A percentile compares a stretch with the other conserved stretches of the same genome.
These are phyloP conservation scores for Mycena kentingensis DNA, from an alignment of 768 basidiomycete species.

Conservation along the genomic window DNA sequence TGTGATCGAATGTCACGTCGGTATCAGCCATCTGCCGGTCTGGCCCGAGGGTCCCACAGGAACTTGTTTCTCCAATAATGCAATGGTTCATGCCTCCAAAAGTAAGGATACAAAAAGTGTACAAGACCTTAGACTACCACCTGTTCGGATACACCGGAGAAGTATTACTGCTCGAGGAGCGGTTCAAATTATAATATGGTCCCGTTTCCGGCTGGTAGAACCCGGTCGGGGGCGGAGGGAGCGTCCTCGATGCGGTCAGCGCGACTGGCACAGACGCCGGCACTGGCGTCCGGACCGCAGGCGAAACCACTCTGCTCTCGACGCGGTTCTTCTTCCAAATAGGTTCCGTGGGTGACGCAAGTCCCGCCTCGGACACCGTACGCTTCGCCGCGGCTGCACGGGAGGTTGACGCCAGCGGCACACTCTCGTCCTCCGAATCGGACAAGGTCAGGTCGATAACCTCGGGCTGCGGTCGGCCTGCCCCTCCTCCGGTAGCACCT, in stretches of 20 bases:
- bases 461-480: slow-evolving; percentile 34
- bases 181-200: slow-evolving; percentile 5
- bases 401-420: slow-evolving; percentile 35
- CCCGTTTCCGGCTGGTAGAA: no score
- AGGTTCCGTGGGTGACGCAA: slow-evolving; percentile 57
- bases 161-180: no score
- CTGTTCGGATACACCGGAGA: no score
- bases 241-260: slow-evolving; percentile 6
- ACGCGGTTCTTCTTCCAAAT: slow-evolving; percentile 71
- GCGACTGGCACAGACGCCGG: background rate
- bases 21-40: background rate
- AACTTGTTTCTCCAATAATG: no score
- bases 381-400: no score
- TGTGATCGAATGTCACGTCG: slow-evolving; percentile 48
- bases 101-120: no score
- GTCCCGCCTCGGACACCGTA: slow-evolving; percentile 56
- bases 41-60: no score
- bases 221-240: slow-evolving; percentile 3
- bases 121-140: background rate
- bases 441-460: slow-evolving; percentile 86
- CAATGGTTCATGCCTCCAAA: no score
- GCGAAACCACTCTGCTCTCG: slow-evolving; percentile 24
- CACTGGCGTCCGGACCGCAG: slow-evolving; percentile 1
- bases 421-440: slow-evolving; percentile 76
- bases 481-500: slow-evolving; percentile 28